phyloP scores from a whole-genome alignment of 257 asterid species.

The Solanum pimpinellifolium region DNA sequence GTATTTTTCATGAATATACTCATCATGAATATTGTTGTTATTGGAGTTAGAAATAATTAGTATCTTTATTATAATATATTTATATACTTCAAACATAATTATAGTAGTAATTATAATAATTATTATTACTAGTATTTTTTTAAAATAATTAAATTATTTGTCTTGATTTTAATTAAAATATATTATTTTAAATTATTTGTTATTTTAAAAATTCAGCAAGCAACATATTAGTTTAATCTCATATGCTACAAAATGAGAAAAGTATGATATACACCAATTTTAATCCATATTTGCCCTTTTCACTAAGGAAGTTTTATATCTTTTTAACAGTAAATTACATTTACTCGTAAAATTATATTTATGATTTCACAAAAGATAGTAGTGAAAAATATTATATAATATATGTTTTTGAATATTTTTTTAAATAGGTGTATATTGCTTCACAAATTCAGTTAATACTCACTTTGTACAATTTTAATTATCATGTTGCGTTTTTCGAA shows the following conservation, averaged over 20 bases:
- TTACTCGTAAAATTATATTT: too few relatives aligned
- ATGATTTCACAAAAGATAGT: too few relatives aligned
- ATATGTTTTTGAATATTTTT: not conserved
- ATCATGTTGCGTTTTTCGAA: not conserved
- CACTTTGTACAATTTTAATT: not conserved
- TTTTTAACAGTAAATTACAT: not conserved
- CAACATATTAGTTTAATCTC: not conserved
- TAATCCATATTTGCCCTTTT: not conserved
- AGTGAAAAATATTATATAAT: not conserved
- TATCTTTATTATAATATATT: not conserved
- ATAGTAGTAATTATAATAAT: not conserved
- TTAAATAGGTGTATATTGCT: not conserved
- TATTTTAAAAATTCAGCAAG: not conserved
- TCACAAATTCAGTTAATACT: too few relatives aligned
- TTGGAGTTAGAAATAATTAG: not conserved
- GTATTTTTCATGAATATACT: not conserved
- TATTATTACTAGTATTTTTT: not conserved
- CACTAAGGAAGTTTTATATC: not conserved
- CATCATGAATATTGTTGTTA: not conserved
- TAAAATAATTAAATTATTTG: not conserved
- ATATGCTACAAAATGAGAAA: not conserved
- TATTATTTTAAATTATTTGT: not conserved
- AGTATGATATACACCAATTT: rapidly evolving
- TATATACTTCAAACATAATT: not conserved
- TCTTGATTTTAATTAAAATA: not conserved